Conservation (phyloP, 805 yeast species). For the Zygotorulaspora chibaensis region DNA sequence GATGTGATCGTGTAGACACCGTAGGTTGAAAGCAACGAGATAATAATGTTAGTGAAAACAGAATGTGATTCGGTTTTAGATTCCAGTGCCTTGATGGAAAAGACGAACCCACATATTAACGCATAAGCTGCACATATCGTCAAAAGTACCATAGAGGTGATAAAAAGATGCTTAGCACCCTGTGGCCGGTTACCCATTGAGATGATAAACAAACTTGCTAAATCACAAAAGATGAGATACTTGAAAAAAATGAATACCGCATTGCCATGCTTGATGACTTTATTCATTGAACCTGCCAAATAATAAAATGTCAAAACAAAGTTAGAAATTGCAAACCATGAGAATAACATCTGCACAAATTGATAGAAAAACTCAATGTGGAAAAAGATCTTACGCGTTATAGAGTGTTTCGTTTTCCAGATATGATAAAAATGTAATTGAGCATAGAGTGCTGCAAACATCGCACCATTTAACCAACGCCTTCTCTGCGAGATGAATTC, state of each 20-base stretch:
- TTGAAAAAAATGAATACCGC: conserved; percentile 82
- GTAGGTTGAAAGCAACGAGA: conserved; percentile 84
- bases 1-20: conserved; percentile 85
- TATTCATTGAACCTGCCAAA: conserved; percentile 76
- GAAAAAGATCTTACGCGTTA: conserved; percentile 70
- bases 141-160: conserved; percentile 64
- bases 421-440: conserved; percentile 80
- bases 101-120: conserved; percentile 74
- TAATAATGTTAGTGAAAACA: conserved; percentile 69
- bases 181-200: conserved; percentile 98
- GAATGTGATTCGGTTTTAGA: conserved; percentile 37
- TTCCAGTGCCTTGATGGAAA: conserved; percentile 57
- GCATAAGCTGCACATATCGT: conserved; percentile 81
- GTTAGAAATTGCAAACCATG: conserved; percentile 89
- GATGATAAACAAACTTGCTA: conserved; percentile 83
- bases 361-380: conserved; percentile 90
- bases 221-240: conserved; percentile 74
- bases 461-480: conserved; percentile 97
- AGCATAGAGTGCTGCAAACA: conserved; percentile 92
- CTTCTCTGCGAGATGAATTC: conserved; percentile 95
- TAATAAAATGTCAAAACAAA: conserved; percentile 90
- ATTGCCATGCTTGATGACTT: conserved; percentile 62
- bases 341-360: conserved; percentile 70
- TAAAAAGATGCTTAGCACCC: conserved; percentile 79
- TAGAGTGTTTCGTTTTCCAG: conserved; percentile 85